A percentile compares a stretch with the other conserved stretches of the same genome.
These are phyloP conservation scores for Fusarium buxicola DNA, from an alignment of 2,329 filamentous ascomycete species.

Conservation along the genomic window DNA sequence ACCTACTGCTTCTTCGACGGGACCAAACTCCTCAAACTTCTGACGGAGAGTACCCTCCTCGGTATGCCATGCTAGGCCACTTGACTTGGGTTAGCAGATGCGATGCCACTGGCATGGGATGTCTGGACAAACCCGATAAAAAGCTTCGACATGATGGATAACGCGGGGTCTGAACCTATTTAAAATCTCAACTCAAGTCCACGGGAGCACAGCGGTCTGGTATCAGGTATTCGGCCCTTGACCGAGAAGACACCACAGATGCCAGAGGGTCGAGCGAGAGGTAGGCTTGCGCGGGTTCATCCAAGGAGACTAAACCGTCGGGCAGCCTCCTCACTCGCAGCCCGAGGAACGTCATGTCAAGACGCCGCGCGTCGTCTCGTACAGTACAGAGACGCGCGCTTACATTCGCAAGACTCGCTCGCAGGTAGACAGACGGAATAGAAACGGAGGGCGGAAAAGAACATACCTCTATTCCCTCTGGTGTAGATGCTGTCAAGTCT, in stretches of 20 bases:
- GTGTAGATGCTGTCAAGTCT: slow-evolving; percentile 6
- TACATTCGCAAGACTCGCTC: slow-evolving; percentile 12
- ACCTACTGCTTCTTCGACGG: slow-evolving; percentile 95
- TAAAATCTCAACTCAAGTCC: slow-evolving; percentile 26
- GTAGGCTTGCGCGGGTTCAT: slow-evolving; percentile 2
- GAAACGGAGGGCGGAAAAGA: slow-evolving; percentile 15
- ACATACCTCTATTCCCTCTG: slow-evolving; percentile 29
- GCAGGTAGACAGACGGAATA: slow-evolving; percentile 9
- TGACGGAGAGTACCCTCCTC: slow-evolving; percentile 86
- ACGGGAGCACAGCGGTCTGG: not conserved
- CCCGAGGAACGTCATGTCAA: slow-evolving; percentile 1
- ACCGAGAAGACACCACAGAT: not conserved
- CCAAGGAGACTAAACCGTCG: not conserved
- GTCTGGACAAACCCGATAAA: slow-evolving; percentile 60
- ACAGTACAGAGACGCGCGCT: slow-evolving; percentile 22
- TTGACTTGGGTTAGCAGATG: slow-evolving; percentile 53
- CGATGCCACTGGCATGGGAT: not conserved
- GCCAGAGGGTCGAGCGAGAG: not conserved
- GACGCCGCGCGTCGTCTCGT: slow-evolving; percentile 30
- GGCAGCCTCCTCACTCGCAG: not conserved
- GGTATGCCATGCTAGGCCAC: slow-evolving; percentile 98
- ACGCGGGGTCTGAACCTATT: slow-evolving; percentile 28
- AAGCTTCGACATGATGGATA: slow-evolving; percentile 82
- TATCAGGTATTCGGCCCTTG: not conserved
- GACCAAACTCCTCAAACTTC: slow-evolving; percentile 93